Percentiles rank a stretch among this genome's conserved stretches.
Evolutionary conservation across 1,284 basidiomycete species (phyloP).

Genomic region (Trametes sp.): DNA sequence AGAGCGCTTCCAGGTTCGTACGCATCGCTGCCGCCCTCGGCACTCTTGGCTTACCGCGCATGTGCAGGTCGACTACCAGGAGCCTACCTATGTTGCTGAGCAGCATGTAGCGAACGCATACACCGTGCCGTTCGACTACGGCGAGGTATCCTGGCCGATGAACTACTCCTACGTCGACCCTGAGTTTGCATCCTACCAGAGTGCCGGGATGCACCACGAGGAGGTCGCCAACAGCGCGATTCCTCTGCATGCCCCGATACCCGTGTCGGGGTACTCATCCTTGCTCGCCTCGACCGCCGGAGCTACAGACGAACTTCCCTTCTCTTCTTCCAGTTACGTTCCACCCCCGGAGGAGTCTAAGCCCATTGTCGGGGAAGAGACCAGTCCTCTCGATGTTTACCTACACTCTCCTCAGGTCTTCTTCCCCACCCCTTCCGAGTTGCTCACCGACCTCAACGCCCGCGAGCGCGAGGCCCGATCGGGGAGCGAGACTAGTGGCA

Average conservation of each 20-base stretch:
- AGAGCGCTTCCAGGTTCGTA: slow-evolving; percentile 14
- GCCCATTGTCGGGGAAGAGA: slow-evolving; percentile 12
- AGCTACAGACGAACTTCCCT: not conserved
- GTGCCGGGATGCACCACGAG: not conserved
- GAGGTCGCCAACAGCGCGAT: slow-evolving; percentile 2
- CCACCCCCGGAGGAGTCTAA: slow-evolving; percentile 3
- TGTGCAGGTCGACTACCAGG: slow-evolving; percentile 12
- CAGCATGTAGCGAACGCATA: not conserved
- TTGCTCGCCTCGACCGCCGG: slow-evolving; percentile 28
- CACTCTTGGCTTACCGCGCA: too few species aligned
- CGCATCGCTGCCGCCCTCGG: too few species aligned
- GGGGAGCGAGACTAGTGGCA: slow-evolving; percentile 13
- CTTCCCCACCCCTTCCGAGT: slow-evolving; percentile 71
- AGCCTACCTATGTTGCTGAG: slow-evolving; percentile 4
- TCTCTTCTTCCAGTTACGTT: not conserved
- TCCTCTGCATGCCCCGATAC: slow-evolving; percentile 40
- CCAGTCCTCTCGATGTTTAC: slow-evolving; percentile 39
- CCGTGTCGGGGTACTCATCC: slow-evolving; percentile 37
- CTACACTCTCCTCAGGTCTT: slow-evolving; percentile 47
- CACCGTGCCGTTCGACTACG: slow-evolving; percentile 8
- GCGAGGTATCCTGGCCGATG: not conserved
- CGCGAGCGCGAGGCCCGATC: slow-evolving; percentile 27
- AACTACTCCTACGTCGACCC: slow-evolving; percentile 24
- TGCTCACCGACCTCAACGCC: slow-evolving; percentile 56
- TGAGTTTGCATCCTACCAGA: slow-evolving; percentile 18